Evolutionary conservation across 2,329 filamentous ascomycete genomes (phyloP), one percentile per base, ranked within the genome.

Genomic region (Trichothecium sympodiale): DNA sequence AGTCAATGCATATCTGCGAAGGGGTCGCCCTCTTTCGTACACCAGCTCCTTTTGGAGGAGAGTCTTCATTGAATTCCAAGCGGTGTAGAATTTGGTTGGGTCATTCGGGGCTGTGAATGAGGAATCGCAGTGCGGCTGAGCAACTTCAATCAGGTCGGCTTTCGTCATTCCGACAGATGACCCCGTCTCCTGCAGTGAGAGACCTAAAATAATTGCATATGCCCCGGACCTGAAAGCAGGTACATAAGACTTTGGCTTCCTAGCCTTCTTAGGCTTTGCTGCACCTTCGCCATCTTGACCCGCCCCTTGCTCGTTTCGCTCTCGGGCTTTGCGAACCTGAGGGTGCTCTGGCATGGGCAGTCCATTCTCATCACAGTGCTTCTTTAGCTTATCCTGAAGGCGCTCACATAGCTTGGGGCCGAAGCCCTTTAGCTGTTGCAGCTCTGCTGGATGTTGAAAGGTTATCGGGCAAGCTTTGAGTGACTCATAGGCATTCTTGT

Each of bases 61-160:
- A 0, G 80, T 85, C 51, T 83, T 84, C 70, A 89, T 87, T 2
- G 83, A 86, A 48, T 74, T 81, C 83, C 83, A 91, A 0, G 84
- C 84, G 0, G 83, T 89, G 46, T 84, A 83, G 47, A 74, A 83
- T 38, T 77, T 81, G 9, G 68, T 77, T 1, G 80, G 64, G 36
- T 84, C 79, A 29, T 62, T 65, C 1, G 81, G 78, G 0, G 71
- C 74, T 0, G 71, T 80, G 47, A 86, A 87, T 0, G 82, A 87
- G 2, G 78, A 61, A 49, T 88, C 81, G 47, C 79, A 85, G 52
- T 83, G 66, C 6, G 72, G 73, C 47, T 89, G 80, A 1, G 83
- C 81, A 10, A 69, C 60, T 40, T 78, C 74, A 31, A 87, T 79
- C 3, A 87, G 57, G 38, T 83, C 70, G 6, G 65, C 51, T 52